phyloP scores from a whole-genome alignment of 2,329 filamentous ascomycete genomes.

The Xylariaceae sp. region DNA sequence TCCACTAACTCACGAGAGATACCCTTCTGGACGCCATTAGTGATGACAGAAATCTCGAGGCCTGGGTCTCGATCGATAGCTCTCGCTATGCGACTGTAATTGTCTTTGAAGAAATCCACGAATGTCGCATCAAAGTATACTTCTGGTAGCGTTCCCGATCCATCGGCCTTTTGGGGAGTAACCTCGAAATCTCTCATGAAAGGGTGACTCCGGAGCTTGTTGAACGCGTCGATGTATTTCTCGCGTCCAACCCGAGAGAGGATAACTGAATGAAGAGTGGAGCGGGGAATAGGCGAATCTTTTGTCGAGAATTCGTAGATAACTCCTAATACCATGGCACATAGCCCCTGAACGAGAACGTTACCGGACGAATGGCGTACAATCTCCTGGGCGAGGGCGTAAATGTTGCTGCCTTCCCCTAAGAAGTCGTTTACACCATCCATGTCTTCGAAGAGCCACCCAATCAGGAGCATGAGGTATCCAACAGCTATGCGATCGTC shows the following conservation, averaged over 20 bases:
- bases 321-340: constrained; percentile 77
- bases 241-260: constrained; percentile 74
- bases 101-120: constrained; percentile 92
- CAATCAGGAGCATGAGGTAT: constrained; percentile 82
- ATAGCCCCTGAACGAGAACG: constrained; percentile 71
- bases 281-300: constrained; percentile 82
- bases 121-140: constrained; percentile 83
- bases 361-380: constrained; percentile 57
- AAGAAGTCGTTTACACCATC: constrained; percentile 91
- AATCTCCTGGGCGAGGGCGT: constrained; percentile 72
- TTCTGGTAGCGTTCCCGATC: constrained; percentile 57
- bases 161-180: constrained; percentile 61
- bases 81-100: constrained; percentile 77
- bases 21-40: constrained; percentile 77
- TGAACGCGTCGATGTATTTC: constrained; percentile 77
- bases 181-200: constrained; percentile 87
- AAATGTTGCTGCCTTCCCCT: constrained; percentile 85
- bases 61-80: constrained; percentile 89
- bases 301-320: constrained; percentile 97
- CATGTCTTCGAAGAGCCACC: constrained; percentile 89
- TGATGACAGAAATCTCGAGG: constrained; percentile 74
- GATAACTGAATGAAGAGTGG: constrained; percentile 74
- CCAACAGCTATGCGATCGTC: constrained; percentile 77
- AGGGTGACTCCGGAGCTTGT: constrained; percentile 69
- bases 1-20: constrained; percentile 94